phyloP scores from a whole-genome alignment of 129 eudicot genomes.

The Flaveria trinervia region DNA sequence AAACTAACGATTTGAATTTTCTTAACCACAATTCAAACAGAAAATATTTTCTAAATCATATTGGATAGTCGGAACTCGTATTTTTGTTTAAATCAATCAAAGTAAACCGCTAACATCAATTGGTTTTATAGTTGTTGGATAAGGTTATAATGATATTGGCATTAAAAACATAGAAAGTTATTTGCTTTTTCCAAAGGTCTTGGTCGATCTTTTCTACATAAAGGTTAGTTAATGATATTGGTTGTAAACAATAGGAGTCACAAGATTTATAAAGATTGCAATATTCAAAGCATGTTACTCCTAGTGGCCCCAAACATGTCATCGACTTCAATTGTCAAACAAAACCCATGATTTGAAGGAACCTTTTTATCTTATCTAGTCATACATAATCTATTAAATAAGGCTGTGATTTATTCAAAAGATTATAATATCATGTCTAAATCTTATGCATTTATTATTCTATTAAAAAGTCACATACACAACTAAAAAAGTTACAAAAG shows the following conservation, averaged over 20 bases:
- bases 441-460: constrained; percentile 11
- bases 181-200: not conserved
- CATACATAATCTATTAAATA: not conserved
- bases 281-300: constrained; percentile 32
- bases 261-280: constrained; percentile 28
- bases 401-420: not conserved
- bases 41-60: too few relatives aligned
- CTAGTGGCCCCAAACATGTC: constrained; percentile 17
- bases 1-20: too few relatives aligned
- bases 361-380: constrained; percentile 33
- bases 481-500: not conserved
- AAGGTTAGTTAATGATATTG: not conserved
- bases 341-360: constrained; percentile 26
- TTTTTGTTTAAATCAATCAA: too few relatives aligned
- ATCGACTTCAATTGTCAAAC: constrained; percentile 11
- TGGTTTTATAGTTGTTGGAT: too few relatives aligned
- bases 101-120: too few relatives aligned
- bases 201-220: not conserved
- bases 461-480: not conserved
- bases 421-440: not conserved
- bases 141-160: too few relatives aligned
- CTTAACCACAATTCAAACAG: too few relatives aligned
- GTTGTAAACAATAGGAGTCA: constrained; percentile 19
- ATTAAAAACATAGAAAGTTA: too few relatives aligned
- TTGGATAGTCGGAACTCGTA: too few relatives aligned